These are phyloP conservation scores for Lepiota venenata DNA, from an alignment of 768 basidiomycete genomes.

Conservation along the genomic window DNA sequence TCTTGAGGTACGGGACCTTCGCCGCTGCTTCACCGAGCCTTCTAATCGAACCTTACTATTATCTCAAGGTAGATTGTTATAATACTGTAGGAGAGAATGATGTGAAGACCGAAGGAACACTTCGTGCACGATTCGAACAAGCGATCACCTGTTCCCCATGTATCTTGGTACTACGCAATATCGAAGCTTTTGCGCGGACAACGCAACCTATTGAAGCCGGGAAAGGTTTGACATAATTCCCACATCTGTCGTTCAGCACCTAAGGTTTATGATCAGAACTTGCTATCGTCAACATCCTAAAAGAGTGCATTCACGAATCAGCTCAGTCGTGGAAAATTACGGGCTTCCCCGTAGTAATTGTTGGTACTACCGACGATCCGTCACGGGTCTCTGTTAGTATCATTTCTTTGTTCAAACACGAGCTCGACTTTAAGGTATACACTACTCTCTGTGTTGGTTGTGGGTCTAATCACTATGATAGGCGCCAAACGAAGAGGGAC, in stretches of 20 bases:
- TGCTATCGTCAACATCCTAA: slow-evolving; percentile 50
- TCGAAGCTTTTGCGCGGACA: slow-evolving; percentile 75
- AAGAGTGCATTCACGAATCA: slow-evolving; percentile 60
- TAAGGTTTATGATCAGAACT: slow-evolving; percentile 42
- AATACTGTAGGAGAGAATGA: slow-evolving; percentile 78
- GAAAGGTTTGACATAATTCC: slow-evolving; percentile 44
- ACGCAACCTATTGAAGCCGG: slow-evolving; percentile 61
- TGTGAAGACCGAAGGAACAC: slow-evolving; percentile 65
- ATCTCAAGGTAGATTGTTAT: slow-evolving; percentile 77
- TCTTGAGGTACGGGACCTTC: slow-evolving; percentile 53
- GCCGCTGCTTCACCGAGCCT: not conserved
- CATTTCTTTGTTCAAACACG: slow-evolving; percentile 80
- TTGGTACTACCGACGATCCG: slow-evolving; percentile 70
- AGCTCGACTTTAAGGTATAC: slow-evolving; percentile 68
- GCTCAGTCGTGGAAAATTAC: slow-evolving; percentile 53
- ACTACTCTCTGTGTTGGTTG: not conserved
- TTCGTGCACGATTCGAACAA: slow-evolving; percentile 73
- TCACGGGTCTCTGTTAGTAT: slow-evolving; percentile 63
- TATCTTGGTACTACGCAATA: slow-evolving; percentile 72
- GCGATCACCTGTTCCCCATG: slow-evolving; percentile 81
- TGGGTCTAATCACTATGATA: slow-evolving; percentile 23
- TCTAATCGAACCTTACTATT: not conserved
- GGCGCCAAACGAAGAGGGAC: slow-evolving; percentile 80
- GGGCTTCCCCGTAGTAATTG: slow-evolving; percentile 70
- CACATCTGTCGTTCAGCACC: not conserved